phyloP scores from a whole-genome alignment of 2,329 filamentous ascomycete genomes.

The Parastagonospora nodorum region DNA sequence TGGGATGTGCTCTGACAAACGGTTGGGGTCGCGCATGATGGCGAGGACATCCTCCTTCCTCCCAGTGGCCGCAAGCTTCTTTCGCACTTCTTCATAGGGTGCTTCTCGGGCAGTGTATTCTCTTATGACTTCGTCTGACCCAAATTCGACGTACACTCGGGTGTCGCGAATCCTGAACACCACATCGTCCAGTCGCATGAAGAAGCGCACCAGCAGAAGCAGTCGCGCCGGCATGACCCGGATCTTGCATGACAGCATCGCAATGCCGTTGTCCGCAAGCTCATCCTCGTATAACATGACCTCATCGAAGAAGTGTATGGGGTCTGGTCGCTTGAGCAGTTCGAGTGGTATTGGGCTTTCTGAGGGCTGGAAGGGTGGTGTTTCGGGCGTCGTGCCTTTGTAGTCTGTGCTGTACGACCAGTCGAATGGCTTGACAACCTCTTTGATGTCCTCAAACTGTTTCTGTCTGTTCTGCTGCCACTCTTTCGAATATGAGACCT shows the following conservation, averaged over 20 bases:
- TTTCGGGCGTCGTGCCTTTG: conserved; percentile 65
- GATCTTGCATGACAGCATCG: conserved; percentile 86
- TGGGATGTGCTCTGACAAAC: conserved; percentile 62
- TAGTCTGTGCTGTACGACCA: conserved; percentile 97
- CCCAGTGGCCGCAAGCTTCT: conserved; percentile 54
- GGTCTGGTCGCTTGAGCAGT: conserved; percentile 84
- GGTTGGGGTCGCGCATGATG: conserved; percentile 78
- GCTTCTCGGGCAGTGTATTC: conserved; percentile 92
- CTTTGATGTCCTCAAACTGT: conserved; percentile 83
- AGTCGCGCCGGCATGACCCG: conserved; percentile 90
- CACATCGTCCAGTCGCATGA: conserved; percentile 91
- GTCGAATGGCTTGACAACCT: conserved; percentile 94
- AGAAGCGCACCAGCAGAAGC: conserved; percentile 82
- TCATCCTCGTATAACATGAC: conserved; percentile 97
- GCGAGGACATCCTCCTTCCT: conserved; percentile 73
- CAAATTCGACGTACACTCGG: conserved; percentile 89
- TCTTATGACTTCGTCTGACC: conserved; percentile 74
- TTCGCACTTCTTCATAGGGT: conserved; percentile 74
- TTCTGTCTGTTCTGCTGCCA: conserved; percentile 80
- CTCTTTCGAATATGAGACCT: conserved; percentile 88
- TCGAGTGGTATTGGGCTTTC: conserved; percentile 77
- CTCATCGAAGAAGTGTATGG: conserved; percentile 95
- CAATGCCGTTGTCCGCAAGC: conserved; percentile 95
- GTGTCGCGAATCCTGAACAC: conserved; percentile 87
- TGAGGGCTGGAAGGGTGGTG: conserved; percentile 50